A percentile compares a stretch with the other conserved stretches of the same genome.
Conservation (phyloP, 2,329 filamentous ascomycete species). For the Alternaria sp. region DNA sequence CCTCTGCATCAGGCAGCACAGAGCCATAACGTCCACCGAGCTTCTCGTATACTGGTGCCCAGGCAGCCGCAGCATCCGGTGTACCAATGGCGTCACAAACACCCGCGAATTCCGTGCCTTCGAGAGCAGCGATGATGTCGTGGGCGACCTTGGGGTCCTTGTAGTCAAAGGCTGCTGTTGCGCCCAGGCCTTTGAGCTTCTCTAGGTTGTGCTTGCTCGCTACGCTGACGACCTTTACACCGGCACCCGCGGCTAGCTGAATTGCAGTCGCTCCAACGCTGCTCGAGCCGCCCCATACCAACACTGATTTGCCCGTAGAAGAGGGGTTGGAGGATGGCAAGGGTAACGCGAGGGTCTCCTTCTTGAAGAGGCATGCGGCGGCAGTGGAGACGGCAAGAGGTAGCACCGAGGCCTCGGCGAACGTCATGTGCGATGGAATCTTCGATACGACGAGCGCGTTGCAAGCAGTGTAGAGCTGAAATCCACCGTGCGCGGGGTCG, state of each 20-base stretch:
- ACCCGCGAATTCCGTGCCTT: constrained; percentile 51
- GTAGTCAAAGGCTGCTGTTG: constrained; percentile 42
- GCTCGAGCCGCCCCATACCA: constrained; percentile 61
- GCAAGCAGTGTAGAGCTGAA: constrained; percentile 44
- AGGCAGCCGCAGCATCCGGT: constrained; percentile 26
- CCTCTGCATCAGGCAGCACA: constrained; percentile 27
- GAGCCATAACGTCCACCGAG: constrained; percentile 38
- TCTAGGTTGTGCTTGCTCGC: constrained; percentile 44
- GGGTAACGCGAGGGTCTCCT: constrained; percentile 48
- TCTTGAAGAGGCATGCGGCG: constrained; percentile 51
- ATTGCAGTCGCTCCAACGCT: constrained; percentile 53
- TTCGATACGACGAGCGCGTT: constrained; percentile 41
- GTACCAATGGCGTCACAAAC: constrained; percentile 50
- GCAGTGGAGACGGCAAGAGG: constrained; percentile 55
- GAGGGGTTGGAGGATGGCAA: constrained; percentile 43
- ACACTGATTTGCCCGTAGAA: constrained; percentile 45
- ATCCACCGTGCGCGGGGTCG: constrained; percentile 34
- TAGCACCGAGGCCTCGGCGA: constrained; percentile 49
- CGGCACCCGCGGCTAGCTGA: constrained; percentile 51
- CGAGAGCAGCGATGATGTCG: constrained; percentile 49
- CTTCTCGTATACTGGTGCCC: constrained; percentile 37
- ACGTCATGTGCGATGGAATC: constrained; percentile 49
- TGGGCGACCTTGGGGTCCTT: constrained; percentile 37
- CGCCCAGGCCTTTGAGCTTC: constrained; percentile 37
- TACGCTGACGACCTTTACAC: constrained; percentile 51